Base-by-base conservation (phyloP, 1,139 yeast species). In the Candida sanyaensis region DNA sequence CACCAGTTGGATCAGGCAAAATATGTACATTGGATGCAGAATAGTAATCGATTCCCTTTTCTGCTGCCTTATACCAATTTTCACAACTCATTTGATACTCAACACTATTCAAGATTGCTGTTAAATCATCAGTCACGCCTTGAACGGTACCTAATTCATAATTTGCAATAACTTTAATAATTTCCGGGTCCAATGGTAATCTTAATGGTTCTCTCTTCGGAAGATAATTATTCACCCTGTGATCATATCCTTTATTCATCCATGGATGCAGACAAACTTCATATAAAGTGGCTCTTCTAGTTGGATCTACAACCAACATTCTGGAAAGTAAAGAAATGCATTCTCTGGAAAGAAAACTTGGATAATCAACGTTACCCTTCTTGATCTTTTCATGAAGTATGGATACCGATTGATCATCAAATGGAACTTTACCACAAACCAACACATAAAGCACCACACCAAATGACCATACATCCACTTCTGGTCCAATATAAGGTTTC, bases 381-480 rank as follows among this genome's bases (percentile, higher is more conserved):
- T 93, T 95, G 64, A 95, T 95, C 66, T 92, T 92, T 56, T 91
- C 96, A 65, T 95, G 99, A 58, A 95, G 76, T 2, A 89, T 95
- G 42, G 93, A 87, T 57, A 96, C 96, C 52, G 89, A 85, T 62
- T 90, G 96, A 64, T 95, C 99, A 65, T 95, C 99, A 66, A 95
- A 95, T 11, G 99, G 99, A 6, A 95, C 98, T 64, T 91, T 92
- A 46, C 99, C 99, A 64, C 97, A 92, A 2, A 93, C 97, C 53
- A 95, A 73, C 13, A 93, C 99, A 62, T 90, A 93, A 34, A 95
- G 71, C 0, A 93, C 97, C 42, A 93, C 97, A 50, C 99, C 99
- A 74, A 92, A 92, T 5, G 97, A 89, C 99, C 99, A 93, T 28
- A 93, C 86, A 64, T 93, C 99, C 43, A 95, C 97, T 65, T 95